These are phyloP conservation scores for Amanita exitialis DNA, from an alignment of 768 basidiomycete species.

Conservation along the genomic window DNA sequence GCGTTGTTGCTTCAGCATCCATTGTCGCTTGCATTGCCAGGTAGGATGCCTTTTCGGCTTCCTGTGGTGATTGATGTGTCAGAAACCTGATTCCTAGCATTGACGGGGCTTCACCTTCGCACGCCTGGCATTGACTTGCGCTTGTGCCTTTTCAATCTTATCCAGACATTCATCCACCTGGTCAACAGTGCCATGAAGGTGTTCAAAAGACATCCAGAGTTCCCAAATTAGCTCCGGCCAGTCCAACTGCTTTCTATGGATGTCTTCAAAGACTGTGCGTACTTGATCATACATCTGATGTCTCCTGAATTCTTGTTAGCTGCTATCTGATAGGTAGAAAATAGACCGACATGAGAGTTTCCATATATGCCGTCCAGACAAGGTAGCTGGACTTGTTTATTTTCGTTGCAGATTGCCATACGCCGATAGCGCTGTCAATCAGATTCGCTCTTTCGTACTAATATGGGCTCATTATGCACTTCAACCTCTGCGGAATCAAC, in stretches of 20 bases:
- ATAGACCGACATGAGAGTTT: constrained; percentile 54
- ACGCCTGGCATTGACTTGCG: constrained; percentile 50
- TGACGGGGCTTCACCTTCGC: constrained; percentile 38
- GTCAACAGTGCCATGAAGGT: constrained; percentile 64
- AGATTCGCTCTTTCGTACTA: constrained; percentile 43
- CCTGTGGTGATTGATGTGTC: constrained; percentile 25
- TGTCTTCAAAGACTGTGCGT: constrained; percentile 55
- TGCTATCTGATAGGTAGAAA: constrained; percentile 1
- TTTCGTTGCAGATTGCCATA: constrained; percentile 62
- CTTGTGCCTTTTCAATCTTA: constrained; percentile 55
- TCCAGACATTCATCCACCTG: constrained; percentile 54
- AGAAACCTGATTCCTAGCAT: not conserved
- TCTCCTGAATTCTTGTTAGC: constrained; percentile 26
- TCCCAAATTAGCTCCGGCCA: constrained; percentile 96
- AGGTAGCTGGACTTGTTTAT: constrained; percentile 63
- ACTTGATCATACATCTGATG: constrained; percentile 46
- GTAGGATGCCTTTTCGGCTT: constrained; percentile 48
- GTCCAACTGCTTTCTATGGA: constrained; percentile 68
- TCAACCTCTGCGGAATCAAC: not conserved
- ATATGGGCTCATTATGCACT: not conserved
- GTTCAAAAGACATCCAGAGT: constrained; percentile 83
- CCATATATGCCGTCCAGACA: constrained; percentile 68
- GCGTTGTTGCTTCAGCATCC: constrained; percentile 27
- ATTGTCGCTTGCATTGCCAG: constrained; percentile 36
- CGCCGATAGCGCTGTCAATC: constrained; percentile 41